A percentile compares a stretch with the other conserved stretches of the same genome.
Evolutionary conservation across 768 basidiomycete species (phyloP).

Genomic region (Paxillus rubicundulus): DNA sequence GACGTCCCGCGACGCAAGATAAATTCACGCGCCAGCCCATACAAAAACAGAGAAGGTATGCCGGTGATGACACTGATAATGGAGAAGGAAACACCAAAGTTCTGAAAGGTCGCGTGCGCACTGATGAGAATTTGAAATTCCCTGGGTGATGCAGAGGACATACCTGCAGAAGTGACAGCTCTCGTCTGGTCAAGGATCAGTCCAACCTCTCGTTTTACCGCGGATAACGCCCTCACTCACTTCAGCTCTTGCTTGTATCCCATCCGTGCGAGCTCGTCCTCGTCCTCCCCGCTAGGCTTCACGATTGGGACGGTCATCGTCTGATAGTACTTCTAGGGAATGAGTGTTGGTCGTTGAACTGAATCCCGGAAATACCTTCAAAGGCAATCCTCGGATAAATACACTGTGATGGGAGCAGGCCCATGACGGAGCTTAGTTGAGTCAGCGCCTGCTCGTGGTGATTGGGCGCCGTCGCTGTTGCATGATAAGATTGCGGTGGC

Average conservation of each 20-base stretch:
- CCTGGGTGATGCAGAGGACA: conserved; percentile 10
- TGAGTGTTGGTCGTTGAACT: too few species aligned
- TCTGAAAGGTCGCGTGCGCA: conserved; percentile 28
- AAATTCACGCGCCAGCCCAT: conserved; percentile 53
- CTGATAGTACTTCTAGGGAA: too few species aligned
- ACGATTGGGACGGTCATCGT: too few species aligned
- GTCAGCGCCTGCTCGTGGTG: too few species aligned
- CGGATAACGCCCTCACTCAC: too few species aligned
- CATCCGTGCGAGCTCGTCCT: conserved; percentile 64
- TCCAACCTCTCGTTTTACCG: too few species aligned
- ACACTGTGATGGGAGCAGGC: too few species aligned
- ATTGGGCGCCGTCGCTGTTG: too few species aligned
- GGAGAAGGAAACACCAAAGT: conserved; percentile 72
- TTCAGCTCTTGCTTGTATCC: conserved; percentile 71
- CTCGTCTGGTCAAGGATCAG: conserved; percentile 42
- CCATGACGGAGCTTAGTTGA: too few species aligned
- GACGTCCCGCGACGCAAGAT: neutral
- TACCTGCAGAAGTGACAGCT: conserved; percentile 61
- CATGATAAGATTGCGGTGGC: too few species aligned
- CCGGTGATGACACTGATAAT: conserved; percentile 78
- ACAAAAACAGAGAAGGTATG: conserved; percentile 64
- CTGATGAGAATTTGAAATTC: neutral
- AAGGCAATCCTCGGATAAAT: too few species aligned
- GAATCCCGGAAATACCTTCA: too few species aligned
- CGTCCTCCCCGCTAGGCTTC: conserved; percentile 39